Conservation (phyloP, 805 yeast species). For the Cyberlindnera galapagoensis region DNA sequence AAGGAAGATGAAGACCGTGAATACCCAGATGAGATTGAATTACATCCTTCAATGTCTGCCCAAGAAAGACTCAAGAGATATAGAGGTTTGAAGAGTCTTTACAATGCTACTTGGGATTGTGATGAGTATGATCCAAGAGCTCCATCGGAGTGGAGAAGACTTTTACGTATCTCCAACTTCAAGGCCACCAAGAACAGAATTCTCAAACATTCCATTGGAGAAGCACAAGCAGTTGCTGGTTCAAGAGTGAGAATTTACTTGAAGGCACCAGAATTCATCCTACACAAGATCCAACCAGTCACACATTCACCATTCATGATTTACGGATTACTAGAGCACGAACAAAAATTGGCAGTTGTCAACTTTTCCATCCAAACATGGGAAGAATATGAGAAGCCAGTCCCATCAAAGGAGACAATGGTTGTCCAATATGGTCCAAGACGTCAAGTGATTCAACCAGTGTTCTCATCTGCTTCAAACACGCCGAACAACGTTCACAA, state of each 20-base stretch:
- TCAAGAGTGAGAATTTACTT: slow-evolving; percentile 53
- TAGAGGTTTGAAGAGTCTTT: slow-evolving; percentile 81
- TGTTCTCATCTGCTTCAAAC: slow-evolving; percentile 73
- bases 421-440: slow-evolving; percentile 92
- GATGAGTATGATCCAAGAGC: slow-evolving; percentile 73
- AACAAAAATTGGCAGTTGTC: slow-evolving; percentile 77
- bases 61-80: slow-evolving; percentile 69
- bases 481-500: slow-evolving; percentile 83
- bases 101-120: slow-evolving; percentile 79
- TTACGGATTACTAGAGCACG: slow-evolving; percentile 76
- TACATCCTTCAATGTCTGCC: slow-evolving; percentile 70
- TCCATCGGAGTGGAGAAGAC: slow-evolving; percentile 73
- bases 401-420: slow-evolving; percentile 74
- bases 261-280: slow-evolving; percentile 43
- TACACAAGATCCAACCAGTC: slow-evolving; percentile 39
- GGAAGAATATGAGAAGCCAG: slow-evolving; percentile 84
- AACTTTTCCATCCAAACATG: slow-evolving; percentile 80
- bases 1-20: slow-evolving; percentile 79
- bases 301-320: slow-evolving; percentile 47
- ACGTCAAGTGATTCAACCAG: slow-evolving; percentile 74
- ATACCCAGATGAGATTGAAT: slow-evolving; percentile 93
- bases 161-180: slow-evolving; percentile 69
- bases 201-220: slow-evolving; percentile 46
- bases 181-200: slow-evolving; percentile 68
- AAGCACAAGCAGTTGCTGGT: slow-evolving; percentile 54